Conservation (phyloP, 768 basidiomycete genomes). For the Rhizopogon salebrosus region DNA sequence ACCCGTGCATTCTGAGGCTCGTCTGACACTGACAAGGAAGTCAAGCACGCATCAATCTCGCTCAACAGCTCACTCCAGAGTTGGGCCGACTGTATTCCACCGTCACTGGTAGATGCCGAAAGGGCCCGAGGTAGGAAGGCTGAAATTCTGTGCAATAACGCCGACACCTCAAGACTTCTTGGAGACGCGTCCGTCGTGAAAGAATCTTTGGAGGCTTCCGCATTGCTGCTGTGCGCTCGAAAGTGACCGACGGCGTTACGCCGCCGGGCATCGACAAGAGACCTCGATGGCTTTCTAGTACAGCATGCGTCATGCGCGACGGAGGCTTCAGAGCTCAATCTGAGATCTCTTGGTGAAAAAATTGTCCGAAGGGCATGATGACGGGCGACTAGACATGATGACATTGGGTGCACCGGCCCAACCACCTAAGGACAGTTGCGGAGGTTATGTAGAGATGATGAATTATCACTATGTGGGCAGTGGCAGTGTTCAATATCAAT, state of each 20-base stretch:
- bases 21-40: slow-evolving; percentile 26
- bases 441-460: too few relatives aligned
- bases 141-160: slow-evolving; percentile 44
- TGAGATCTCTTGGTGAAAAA: background rate
- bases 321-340: background rate
- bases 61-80: slow-evolving; percentile 46
- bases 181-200: background rate
- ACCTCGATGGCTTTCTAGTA: background rate
- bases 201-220: background rate
- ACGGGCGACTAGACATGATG: slow-evolving; percentile 2
- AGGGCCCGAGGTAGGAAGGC: slow-evolving; percentile 43
- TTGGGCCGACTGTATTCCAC: slow-evolving; percentile 27
- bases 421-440: background rate
- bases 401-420: background rate
- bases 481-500: too few relatives aligned
- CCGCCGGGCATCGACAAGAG: background rate
- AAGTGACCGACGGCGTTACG: background rate
- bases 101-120: slow-evolving; percentile 14
- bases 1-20: slow-evolving; percentile 37
- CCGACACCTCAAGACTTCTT: slow-evolving; percentile 30
- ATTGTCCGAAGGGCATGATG: background rate
- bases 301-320: background rate
- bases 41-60: slow-evolving; percentile 23
- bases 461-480: too few relatives aligned
- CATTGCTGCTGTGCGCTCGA: background rate